phyloP scores from a whole-genome alignment of 495 filamentous ascomycete species.

The Penicillium canescens region DNA sequence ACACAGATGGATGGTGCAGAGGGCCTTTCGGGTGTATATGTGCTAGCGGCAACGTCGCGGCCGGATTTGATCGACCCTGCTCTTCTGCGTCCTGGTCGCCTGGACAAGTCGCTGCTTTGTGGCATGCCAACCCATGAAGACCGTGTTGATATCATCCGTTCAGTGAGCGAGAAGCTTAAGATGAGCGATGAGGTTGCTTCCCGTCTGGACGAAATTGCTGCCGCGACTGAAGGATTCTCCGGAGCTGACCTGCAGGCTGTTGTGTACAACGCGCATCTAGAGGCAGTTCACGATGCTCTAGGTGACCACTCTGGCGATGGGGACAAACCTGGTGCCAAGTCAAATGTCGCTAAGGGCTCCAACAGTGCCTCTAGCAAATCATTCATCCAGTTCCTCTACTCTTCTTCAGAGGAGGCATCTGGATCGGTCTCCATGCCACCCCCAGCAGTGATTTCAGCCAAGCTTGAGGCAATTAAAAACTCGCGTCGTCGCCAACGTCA shows the following conservation, averaged over 20 bases:
- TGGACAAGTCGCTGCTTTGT: conserved; percentile 90
- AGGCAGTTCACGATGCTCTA: conserved; percentile 92
- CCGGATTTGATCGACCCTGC: conserved; percentile 96
- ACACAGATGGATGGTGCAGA: conserved; percentile 99
- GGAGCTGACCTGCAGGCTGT: conserved; percentile 95
- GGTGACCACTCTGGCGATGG: conserved; percentile 55
- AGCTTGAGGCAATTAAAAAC: conserved; percentile 71
- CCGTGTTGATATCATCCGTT: conserved; percentile 80
- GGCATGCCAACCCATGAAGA: conserved; percentile 80
- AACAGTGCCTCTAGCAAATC: conserved; percentile 39
- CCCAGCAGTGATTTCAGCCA: conserved; percentile 68
- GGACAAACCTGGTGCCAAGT: conserved; percentile 38
- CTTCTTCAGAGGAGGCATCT: conserved; percentile 53
- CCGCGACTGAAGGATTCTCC: conserved; percentile 83
- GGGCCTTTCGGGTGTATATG: conserved; percentile 90
- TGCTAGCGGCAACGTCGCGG: conserved; percentile 86
- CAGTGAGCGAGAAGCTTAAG: conserved; percentile 75
- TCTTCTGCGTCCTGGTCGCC: conserved; percentile 79
- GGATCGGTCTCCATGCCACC: conserved; percentile 53
- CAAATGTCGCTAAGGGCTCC: conserved; percentile 24
- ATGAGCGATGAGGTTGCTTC: conserved; percentile 58
- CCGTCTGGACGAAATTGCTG: conserved; percentile 65
- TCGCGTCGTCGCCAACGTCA: conserved; percentile 61
- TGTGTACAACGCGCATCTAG: conserved; percentile 93
- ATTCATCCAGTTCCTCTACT: conserved; percentile 85